Evolutionary conservation across 768 basidiomycete genomes (phyloP).

Genomic region (Podaxis pistillaris): DNA sequence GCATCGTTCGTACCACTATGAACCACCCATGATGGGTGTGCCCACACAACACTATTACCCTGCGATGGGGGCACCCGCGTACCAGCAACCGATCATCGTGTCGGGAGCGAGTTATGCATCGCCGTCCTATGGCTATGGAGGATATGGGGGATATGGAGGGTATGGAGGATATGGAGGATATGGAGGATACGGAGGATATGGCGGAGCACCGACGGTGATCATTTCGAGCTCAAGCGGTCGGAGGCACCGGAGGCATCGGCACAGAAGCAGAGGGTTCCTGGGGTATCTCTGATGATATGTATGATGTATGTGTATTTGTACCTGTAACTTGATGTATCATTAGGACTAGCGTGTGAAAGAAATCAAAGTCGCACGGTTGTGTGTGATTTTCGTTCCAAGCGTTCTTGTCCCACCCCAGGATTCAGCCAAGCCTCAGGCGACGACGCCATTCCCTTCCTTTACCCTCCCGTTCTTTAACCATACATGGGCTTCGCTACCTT

Average conservation of each 20-base stretch:
- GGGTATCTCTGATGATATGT: not conserved
- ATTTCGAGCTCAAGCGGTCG: not conserved
- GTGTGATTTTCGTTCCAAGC: slow-evolving; percentile 1
- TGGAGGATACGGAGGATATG: not conserved
- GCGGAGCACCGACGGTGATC: not conserved
- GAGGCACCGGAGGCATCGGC: not conserved
- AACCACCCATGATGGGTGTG: not conserved
- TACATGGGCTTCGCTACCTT: slow-evolving; percentile 16
- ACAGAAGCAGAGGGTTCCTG: not conserved
- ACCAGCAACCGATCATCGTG: not conserved
- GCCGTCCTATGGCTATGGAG: not conserved
- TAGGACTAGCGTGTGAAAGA: not conserved
- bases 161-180: not conserved
- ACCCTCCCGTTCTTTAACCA: slow-evolving; percentile 3
- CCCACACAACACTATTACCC: not conserved
- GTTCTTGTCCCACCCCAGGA: not conserved
- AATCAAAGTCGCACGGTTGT: not conserved
- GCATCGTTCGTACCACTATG: not conserved
- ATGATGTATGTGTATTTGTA: not conserved
- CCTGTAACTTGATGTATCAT: not conserved
- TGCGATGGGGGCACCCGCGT: not conserved
- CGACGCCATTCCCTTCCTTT: not conserved
- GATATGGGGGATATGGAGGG: not conserved
- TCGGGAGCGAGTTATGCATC: not conserved
- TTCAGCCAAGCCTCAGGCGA: not conserved